phyloP scores from a whole-genome alignment of 176 grass and related monocot species.

The Otatea glauca region DNA sequence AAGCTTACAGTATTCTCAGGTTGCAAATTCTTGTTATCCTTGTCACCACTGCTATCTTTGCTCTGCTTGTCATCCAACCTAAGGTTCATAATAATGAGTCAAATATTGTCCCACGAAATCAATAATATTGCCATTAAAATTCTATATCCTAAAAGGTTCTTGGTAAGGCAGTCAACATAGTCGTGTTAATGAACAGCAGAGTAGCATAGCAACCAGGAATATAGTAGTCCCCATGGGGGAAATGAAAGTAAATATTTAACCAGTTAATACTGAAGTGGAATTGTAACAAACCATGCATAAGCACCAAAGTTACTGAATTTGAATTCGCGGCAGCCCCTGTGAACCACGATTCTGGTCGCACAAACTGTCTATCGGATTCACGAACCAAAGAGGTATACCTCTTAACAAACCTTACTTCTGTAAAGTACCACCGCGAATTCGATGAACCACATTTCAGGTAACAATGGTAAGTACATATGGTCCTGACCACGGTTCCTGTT shows the following conservation, averaged over 20 bases:
- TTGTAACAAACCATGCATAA: not conserved
- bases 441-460: not conserved
- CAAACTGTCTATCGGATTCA: not conserved
- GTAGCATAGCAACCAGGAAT: conserved; percentile 17
- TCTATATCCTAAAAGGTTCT: conserved; percentile 4
- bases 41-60: conserved; percentile 43
- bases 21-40: conserved; percentile 38
- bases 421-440: not conserved
- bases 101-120: conserved; percentile 6
- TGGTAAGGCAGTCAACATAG: conserved; percentile 2
- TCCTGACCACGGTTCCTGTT: not conserved
- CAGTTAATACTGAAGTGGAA: not conserved
- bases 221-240: not conserved
- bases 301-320: conserved; percentile 4
- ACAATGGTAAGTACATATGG: not conserved
- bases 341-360: not conserved
- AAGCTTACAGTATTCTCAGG: conserved; percentile 44
- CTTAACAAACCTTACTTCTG: not conserved
- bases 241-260: conserved; percentile 23
- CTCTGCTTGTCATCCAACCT: conserved; percentile 56
- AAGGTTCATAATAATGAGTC: conserved; percentile 17
- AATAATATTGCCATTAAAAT: conserved; percentile 13
- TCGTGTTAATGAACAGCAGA: not conserved
- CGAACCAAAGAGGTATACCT: not conserved
- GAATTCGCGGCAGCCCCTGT: not conserved